Evolutionary conservation across 257 asterid species (phyloP).

Genomic region (Solanum peruvianum): DNA sequence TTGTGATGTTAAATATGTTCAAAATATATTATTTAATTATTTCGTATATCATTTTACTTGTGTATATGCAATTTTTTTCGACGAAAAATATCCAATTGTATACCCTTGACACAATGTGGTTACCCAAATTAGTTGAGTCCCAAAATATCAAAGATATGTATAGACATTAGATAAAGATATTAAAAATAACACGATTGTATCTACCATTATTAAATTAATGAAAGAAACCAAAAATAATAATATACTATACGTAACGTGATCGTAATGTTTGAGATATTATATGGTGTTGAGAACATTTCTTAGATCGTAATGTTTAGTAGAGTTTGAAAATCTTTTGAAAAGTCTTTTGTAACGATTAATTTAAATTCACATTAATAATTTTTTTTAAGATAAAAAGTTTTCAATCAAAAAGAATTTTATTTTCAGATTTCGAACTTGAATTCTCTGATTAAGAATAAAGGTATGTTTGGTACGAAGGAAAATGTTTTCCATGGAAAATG

Average conservation of each 20-base stretch:
- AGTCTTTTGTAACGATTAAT: background rate
- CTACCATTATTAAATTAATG: background rate
- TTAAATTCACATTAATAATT: fast-evolving
- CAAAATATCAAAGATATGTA: background rate
- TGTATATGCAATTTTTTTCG: no score
- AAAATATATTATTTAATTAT: no score
- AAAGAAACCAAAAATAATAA: background rate
- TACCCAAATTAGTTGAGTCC: background rate
- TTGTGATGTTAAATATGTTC: no score
- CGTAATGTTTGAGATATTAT: background rate
- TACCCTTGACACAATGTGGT: background rate
- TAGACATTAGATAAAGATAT: background rate
- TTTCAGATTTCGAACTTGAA: fast-evolving
- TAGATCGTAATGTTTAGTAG: background rate
- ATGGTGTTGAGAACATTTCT: background rate
- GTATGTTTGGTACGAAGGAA: no score
- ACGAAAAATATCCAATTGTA: no score
- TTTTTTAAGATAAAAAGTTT: background rate
- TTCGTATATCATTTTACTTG: fast-evolving
- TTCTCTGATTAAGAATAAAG: background rate
- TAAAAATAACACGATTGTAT: background rate
- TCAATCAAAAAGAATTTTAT: background rate
- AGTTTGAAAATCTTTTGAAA: background rate
- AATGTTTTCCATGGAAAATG: no score
- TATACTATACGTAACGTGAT: background rate